Percentiles rank a stretch among this genome's conserved stretches.
These are phyloP conservation scores for Fusarium nematophilum DNA, from an alignment of 2,329 filamentous ascomycete species.

Conservation along the genomic window DNA sequence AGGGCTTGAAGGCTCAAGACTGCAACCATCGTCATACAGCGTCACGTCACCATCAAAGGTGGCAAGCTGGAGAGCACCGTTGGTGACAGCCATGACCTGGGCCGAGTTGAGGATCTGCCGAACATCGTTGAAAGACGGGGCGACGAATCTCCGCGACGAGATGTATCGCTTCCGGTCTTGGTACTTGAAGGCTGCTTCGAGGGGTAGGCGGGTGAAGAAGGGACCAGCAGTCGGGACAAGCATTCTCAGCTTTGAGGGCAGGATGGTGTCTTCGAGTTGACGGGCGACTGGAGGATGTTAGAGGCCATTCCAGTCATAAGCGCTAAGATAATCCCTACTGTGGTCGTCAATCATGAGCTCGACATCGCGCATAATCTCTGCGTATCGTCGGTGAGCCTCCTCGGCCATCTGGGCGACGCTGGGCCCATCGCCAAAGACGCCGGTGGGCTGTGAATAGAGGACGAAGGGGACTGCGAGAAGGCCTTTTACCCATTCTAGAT, in stretches of 20 bases:
- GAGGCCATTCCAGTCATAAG: slow-evolving; percentile 8
- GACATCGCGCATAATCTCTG: slow-evolving; percentile 94
- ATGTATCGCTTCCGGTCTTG: slow-evolving; percentile 90
- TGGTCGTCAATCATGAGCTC: slow-evolving; percentile 93
- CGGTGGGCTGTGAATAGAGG: slow-evolving; percentile 92
- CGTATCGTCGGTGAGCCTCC: slow-evolving; percentile 87
- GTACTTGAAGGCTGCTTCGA: slow-evolving; percentile 91
- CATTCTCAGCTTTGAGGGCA: slow-evolving; percentile 90
- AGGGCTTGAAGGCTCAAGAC: slow-evolving; percentile 78
- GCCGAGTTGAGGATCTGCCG: slow-evolving; percentile 93
- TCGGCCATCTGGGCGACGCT: slow-evolving; percentile 78
- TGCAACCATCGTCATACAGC: slow-evolving; percentile 90
- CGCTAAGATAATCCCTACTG: slow-evolving; percentile 62
- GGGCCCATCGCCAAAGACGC: slow-evolving; percentile 78
- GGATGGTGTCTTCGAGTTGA: slow-evolving; percentile 70
- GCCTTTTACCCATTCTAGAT: slow-evolving; percentile 94
- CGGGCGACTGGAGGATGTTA: slow-evolving; percentile 69
- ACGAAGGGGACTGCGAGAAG: slow-evolving; percentile 96
- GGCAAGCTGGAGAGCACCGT: slow-evolving; percentile 81
- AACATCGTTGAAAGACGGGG: slow-evolving; percentile 97
- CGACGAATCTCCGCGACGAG: slow-evolving; percentile 90
- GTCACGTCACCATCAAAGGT: slow-evolving; percentile 99
- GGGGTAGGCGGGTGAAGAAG: slow-evolving; percentile 89
- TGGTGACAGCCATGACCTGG: slow-evolving; percentile 90
- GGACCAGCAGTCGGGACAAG: slow-evolving; percentile 91